Evolutionary conservation across 164 flowering plant species (phyloP), one percentile per base, ranked within the genome.

Genomic region (Aristolochia californica): DNA sequence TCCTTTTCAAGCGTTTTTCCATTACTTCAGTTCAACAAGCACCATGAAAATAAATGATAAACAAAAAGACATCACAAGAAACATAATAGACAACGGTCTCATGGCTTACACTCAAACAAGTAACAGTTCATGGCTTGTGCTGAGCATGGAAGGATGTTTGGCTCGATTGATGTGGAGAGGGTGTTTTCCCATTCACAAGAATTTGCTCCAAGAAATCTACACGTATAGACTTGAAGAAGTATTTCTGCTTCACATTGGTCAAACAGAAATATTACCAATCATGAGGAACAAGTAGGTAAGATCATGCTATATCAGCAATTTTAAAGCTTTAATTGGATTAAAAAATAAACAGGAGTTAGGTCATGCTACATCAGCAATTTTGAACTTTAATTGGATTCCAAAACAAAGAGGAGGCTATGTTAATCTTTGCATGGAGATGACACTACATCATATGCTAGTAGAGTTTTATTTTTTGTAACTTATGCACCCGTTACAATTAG

Each of bases 181-280:
- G 61, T 30, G 76, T 61, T 67, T 79, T 80, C 48, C 90, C 97
- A 66, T 90, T 90, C 65, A 87, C 83, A 1, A 82, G 73, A 59
- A 87, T 44, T 78, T 90, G 97, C 63, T 83, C 82, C 53, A 75
- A 40, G 74, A 85, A 83, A 60, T 90, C 95, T 64, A 82, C 90
- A 14, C 95, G 90, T 24, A 87, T 70, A 24, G 91, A 83, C 61
- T 75, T 82, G 78, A 87, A 90, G 34, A 72, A 55, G 69, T 90
- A 87, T 52, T 1, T 16, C 97, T 89, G 84, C 21, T 54, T 57
- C n/a, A 38, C 20, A 40, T 1, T 5, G 56, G 5, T 43, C 28
- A 20, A 56, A 21, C 63, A 14, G 45, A 21, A 26, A 43, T 62
- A 34, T 34, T 7, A 7, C 10, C 7, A 34, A 34, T 34, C 10